These are phyloP conservation scores for Penicillium griseofulvum DNA, from an alignment of 2,329 filamentous ascomycete genomes.

Conservation along the genomic window DNA sequence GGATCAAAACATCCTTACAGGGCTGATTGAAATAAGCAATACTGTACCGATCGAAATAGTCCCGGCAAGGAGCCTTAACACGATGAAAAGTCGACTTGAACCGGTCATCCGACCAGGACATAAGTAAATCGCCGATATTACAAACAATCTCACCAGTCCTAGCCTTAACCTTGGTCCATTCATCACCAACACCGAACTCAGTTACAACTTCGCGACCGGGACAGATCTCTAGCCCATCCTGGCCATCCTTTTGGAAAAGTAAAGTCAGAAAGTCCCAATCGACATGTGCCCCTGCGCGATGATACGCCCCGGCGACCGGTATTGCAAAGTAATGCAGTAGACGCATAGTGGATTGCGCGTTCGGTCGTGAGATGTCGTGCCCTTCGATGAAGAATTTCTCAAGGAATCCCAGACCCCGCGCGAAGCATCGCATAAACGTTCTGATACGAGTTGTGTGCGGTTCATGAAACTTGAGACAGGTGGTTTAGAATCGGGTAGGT, in stretches of 20 bases:
- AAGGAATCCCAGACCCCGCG: slow-evolving; percentile 55
- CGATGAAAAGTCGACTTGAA: slow-evolving; percentile 67
- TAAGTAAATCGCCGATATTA: slow-evolving; percentile 65
- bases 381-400: slow-evolving; percentile 57
- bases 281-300: slow-evolving; percentile 61
- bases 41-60: slow-evolving; percentile 60
- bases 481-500: slow-evolving; percentile 48
- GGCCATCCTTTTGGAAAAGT: slow-evolving; percentile 60
- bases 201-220: slow-evolving; percentile 62
- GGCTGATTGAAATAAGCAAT: slow-evolving; percentile 68
- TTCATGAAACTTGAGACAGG: slow-evolving; percentile 55
- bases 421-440: slow-evolving; percentile 60
- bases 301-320: slow-evolving; percentile 46
- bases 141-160: slow-evolving; percentile 57
- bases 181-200: slow-evolving; percentile 57
- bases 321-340: slow-evolving; percentile 58
- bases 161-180: slow-evolving; percentile 63
- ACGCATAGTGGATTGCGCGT: slow-evolving; percentile 56
- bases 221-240: slow-evolving; percentile 64
- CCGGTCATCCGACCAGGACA: slow-evolving; percentile 66
- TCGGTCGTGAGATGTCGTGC: slow-evolving; percentile 51
- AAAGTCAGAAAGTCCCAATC: slow-evolving; percentile 65
- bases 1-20: slow-evolving; percentile 56
- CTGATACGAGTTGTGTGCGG: slow-evolving; percentile 51
- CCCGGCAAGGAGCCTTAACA: slow-evolving; percentile 60